These are phyloP conservation scores for Inga oerstediana DNA, from an alignment of 306 rosid genomes.

Conservation along the genomic window DNA sequence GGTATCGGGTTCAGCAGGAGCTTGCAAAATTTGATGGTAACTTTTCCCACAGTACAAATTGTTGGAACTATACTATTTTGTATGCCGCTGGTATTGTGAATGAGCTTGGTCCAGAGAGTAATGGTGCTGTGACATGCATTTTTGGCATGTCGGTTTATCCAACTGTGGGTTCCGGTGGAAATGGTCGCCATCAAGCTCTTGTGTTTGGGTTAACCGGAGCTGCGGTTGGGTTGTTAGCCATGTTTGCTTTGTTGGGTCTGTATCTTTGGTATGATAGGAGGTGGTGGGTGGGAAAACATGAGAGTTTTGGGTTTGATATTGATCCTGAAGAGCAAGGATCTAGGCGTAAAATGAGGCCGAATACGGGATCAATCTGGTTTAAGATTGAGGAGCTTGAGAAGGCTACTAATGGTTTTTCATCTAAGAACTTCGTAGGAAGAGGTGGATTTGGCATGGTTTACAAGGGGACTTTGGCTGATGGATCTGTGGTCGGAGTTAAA, in stretches of 20 bases:
- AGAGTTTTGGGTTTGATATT: conserved; percentile 40
- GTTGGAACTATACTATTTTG: conserved; percentile 65
- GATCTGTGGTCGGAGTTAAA: conserved; percentile 83
- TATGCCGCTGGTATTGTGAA: conserved; percentile 92
- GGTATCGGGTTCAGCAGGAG: conserved; percentile 35
- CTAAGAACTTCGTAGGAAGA: conserved; percentile 81
- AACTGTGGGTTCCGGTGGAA: conserved; percentile 38
- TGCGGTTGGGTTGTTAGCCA: conserved; percentile 59
- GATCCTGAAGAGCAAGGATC: conserved; percentile 72
- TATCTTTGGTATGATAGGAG: conserved; percentile 70
- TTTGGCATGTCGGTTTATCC: conserved; percentile 54
- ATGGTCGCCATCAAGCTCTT: conserved; percentile 49
- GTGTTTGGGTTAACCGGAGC: conserved; percentile 82
- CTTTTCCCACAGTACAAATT: conserved; percentile 48
- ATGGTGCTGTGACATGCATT: conserved; percentile 60
- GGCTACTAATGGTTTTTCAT: conserved; percentile 75
- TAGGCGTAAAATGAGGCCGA: conserved; percentile 74
- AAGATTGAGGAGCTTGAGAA: conserved; percentile 85
- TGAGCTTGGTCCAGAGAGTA: conserved; percentile 74
- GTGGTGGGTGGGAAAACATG: conserved; percentile 42
- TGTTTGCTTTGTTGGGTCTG: conserved; percentile 60
- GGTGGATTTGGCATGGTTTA: conserved; percentile 94
- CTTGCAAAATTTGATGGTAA: conserved; percentile 65
- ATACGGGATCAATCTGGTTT: conserved; percentile 89
- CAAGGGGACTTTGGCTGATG: conserved; percentile 76